Evolutionary conservation across 2,329 filamentous ascomycete species (phyloP).

Genomic region (Cordyceps javanica): DNA sequence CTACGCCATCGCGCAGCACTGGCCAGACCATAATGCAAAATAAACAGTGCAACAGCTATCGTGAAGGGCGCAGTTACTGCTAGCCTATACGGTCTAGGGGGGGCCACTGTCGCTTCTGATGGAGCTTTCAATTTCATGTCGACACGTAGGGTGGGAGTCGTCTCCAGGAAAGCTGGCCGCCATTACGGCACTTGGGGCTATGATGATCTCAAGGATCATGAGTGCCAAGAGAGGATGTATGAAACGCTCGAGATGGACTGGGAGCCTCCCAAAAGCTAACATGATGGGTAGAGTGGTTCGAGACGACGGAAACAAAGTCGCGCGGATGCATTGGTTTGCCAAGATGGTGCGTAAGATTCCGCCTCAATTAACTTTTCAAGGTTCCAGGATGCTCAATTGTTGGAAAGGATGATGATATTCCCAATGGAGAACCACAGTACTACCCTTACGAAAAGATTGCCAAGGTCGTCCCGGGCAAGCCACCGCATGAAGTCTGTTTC

Average conservation of each 20-base stretch:
- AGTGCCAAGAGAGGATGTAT: neutral
- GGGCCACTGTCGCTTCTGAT: neutral
- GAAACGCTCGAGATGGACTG: neutral
- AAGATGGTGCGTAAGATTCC: conserved; percentile 1
- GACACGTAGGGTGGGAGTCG: neutral
- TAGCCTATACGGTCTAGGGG: neutral
- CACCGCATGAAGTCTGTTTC: neutral
- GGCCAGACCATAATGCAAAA: neutral
- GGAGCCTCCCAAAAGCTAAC: neutral
- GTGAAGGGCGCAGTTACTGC: conserved; percentile 1
- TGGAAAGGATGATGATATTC: neutral
- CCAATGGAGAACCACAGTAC: neutral
- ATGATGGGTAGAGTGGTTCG: neutral
- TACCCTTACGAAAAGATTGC: neutral
- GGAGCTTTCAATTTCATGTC: conserved; percentile 1
- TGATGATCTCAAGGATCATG: neutral
- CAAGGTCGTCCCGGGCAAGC: neutral
- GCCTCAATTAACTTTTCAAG: neutral
- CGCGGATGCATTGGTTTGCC: conserved; percentile 3
- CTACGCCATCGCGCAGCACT: neutral
- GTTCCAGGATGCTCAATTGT: neutral
- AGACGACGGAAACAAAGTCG: neutral
- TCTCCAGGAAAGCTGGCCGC: conserved; percentile 3
- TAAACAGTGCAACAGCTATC: neutral
- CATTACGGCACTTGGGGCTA: conserved; percentile 2